Percentiles rank a stretch among this genome's conserved stretches.
Conservation (phyloP, 345 rosid species). For the Camelina laxa region DNA sequence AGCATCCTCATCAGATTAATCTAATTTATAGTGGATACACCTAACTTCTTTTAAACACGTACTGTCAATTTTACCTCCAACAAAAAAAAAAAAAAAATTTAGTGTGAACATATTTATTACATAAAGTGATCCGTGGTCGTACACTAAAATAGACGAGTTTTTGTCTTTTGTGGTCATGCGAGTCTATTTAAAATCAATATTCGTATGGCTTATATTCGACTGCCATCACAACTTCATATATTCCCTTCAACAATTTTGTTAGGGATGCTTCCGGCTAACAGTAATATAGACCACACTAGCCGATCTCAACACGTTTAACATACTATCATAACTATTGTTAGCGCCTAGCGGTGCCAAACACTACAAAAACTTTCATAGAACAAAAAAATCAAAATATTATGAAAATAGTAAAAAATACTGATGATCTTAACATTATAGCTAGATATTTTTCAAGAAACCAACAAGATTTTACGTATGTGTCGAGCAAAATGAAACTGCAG, state of each 20-base stretch:
- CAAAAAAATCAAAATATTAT: not conserved
- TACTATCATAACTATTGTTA: not conserved
- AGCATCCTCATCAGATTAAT: not conserved
- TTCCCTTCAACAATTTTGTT: not conserved
- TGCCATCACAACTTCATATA: not conserved
- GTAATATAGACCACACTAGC: not conserved
- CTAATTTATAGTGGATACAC: no score
- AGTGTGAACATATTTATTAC: not conserved
- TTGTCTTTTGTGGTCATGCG: no score
- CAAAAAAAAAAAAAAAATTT: not conserved
- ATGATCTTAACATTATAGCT: not conserved
- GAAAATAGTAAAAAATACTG: no score
- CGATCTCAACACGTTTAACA: not conserved
- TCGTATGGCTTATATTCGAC: not conserved
- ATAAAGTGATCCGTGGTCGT: not conserved
- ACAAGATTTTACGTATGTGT: not conserved
- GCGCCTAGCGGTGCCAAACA: not conserved
- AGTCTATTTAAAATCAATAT: not conserved
- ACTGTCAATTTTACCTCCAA: no score
- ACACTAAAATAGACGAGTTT: not conserved
- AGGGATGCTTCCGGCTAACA: not conserved
- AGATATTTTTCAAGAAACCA: not conserved
- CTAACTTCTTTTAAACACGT: not conserved
- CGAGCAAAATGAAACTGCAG: not conserved
- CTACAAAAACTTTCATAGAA: not conserved